Base-by-base conservation (phyloP, 768 basidiomycete species). In the Collybia sp. region DNA sequence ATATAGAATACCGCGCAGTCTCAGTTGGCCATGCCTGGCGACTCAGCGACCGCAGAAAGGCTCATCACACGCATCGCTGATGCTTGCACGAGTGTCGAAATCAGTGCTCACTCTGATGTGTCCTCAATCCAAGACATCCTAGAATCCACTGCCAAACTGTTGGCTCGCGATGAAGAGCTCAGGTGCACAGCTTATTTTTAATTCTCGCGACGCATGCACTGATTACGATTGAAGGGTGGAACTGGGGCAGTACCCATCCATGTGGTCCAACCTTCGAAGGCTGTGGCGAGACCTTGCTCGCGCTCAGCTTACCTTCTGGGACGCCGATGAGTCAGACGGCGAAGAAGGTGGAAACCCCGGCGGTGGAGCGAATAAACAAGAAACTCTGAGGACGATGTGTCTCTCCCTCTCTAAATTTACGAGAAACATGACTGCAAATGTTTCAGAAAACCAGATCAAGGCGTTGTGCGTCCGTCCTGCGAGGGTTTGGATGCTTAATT, bases 371-470 rank as follows among this genome's bases (percentile, higher is more conserved):
- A 45, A 55, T 57, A 43, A 58, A 56, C 43, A 60, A 68, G 41
- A 61, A 71, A 45, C 58, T 19, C 68, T 75, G 6, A 68, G 67
- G 41, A 52, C 55, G 1, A 59, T 81, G 10, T 73, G 75, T 48
- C 65, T 64, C n/a, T 71, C 68, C 53, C 56, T 91, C 16, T 85
- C 82, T 6, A 85, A 80, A 56, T 83, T 94, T 58, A 91, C 88
- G 12, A 77, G 93, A 48, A 94, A 96, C 59, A 64, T 93, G 9
- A 81, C 89, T 30, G 90, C 90, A 9, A 88, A 82, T 5, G 75
- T 83, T 12, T 73, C 79, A 6, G 59, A 61, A n/a, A 90, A 91
- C 64, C 93, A 96, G 59, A 57, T 62, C 34, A 69, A 66, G 47
- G 84, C 86, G 18, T 85, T 80, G 93, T 94, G 55, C 9, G 12